Base-by-base conservation (phyloP, 176 grass and related monocot genomes). In the Panicum miliaceum region DNA sequence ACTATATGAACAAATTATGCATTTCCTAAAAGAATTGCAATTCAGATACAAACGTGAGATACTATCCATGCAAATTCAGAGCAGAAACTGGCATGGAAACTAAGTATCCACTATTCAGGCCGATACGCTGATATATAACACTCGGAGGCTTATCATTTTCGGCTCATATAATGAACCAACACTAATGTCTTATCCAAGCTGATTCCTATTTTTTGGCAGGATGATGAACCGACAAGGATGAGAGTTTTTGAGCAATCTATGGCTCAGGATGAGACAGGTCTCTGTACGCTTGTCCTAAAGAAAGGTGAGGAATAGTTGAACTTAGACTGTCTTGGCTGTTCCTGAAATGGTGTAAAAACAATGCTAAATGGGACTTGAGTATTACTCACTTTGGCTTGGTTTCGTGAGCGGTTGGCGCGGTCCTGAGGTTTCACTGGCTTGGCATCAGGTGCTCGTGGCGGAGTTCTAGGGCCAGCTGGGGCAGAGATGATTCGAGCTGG, bases 331-430 rank as follows among this genome's bases (percentile, higher is more conserved):
- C 9, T 22, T 46, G 47, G 22, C 14, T 62, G 4, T 15, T 77
- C n/a, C 54, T 40, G 22, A 54, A 38, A 62, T 16, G 8, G 13
- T 70, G 40, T 71, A 3, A 16, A 46, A 12, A 1, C 7, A 6
- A 50, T 40, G 32, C 6, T 47, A 13, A 45, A 69, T 13, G 20
- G 3, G 11, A 18, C 26, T 29, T 46, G 5, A 59, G 25, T 35
- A n/a, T 32, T 35, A 78, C 84, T 86, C 22, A 80, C 84, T 19
- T 35, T 26, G n/a, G 32, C 32, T 11, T 72, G 75, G 19, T 36
- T 86, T 18, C 9, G 75, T 0, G 66, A 70, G 13, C 67, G 67
- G 77, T 70, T 64, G 4, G 34, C 3, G 10, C 56, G 6, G 2
- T 42, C 56, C 0, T 71, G 78, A 19, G 45, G 23, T 32, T 61